A percentile compares a stretch with the other conserved stretches of the same genome.
These are phyloP conservation scores for Sistotremastrum niveocremeum DNA, from an alignment of 768 basidiomycete species.

Conservation along the genomic window DNA sequence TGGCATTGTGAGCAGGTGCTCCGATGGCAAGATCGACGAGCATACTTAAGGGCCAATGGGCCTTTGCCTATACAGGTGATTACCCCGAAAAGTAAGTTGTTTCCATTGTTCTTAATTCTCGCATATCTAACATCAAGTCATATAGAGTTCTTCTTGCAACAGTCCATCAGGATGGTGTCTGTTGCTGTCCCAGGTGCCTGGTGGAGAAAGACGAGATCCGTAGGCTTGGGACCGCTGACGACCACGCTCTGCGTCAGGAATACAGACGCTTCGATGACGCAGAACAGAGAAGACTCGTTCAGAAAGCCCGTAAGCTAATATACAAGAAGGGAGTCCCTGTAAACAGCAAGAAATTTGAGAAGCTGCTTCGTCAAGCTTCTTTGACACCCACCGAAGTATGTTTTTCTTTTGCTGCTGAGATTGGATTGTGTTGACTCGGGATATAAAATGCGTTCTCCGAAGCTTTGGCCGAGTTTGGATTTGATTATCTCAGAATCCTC, in stretches of 20 bases:
- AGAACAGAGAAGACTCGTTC: too few relatives aligned
- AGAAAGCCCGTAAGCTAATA: too few relatives aligned
- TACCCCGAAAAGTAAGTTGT: slow-evolving; percentile 13
- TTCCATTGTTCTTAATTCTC: background rate
- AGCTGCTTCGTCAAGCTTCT: too few relatives aligned
- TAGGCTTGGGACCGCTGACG: slow-evolving; percentile 4
- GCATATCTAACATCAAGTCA: too few relatives aligned
- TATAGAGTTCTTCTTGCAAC: slow-evolving; percentile 16
- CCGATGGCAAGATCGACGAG: slow-evolving; percentile 10
- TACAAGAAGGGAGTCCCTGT: too few relatives aligned
- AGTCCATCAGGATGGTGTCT: slow-evolving; percentile 15
- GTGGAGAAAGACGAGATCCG: slow-evolving; percentile 8
- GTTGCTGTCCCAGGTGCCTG: slow-evolving; percentile 19
- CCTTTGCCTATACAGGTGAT: slow-evolving; percentile 18
- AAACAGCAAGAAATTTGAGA: too few relatives aligned
- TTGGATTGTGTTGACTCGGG: too few relatives aligned
- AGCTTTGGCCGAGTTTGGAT: slow-evolving; percentile 6
- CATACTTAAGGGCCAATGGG: slow-evolving; percentile 11
- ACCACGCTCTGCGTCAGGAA: background rate
- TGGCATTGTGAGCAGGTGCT: slow-evolving; percentile 13
- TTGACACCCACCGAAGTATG: too few relatives aligned
- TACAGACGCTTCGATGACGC: too few relatives aligned
- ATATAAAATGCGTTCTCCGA: slow-evolving; percentile 20
- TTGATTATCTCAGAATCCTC: slow-evolving; percentile 16
- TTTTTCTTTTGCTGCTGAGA: too few relatives aligned